Evolutionary conservation across 2,329 filamentous ascomycete genomes (phyloP).

Genomic region (Raffaelea ambrosiae): DNA sequence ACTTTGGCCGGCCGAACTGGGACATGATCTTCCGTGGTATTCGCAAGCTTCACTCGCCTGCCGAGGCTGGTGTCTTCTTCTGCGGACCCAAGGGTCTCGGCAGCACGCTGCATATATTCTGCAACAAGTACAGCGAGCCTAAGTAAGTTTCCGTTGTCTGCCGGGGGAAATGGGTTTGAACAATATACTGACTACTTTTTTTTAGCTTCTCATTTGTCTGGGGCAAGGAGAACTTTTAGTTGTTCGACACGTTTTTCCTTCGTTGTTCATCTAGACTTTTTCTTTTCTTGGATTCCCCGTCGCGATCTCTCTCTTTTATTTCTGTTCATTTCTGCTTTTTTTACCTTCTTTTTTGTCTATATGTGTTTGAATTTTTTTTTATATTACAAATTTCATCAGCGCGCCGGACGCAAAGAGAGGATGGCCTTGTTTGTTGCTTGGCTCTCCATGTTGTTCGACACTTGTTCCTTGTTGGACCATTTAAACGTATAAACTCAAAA

Average conservation of each 20-base stretch:
- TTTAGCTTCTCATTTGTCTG: constrained; percentile 56
- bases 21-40: constrained; percentile 83
- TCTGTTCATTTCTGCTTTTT: background rate
- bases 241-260: background rate
- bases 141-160: constrained; percentile 49
- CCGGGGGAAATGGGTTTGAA: too few species aligned
- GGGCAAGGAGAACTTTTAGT: constrained; percentile 62
- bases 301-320: too few species aligned
- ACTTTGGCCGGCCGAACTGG: constrained; percentile 83
- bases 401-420: constrained; percentile 11
- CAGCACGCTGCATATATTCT: constrained; percentile 70
- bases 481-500: too few species aligned
- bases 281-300: constrained; percentile 9
- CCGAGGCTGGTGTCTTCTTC: constrained; percentile 74
- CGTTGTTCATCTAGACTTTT: constrained; percentile 7
- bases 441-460: too few species aligned
- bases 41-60: constrained; percentile 65
- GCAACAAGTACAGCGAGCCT: constrained; percentile 81
- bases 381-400: constrained; percentile 5
- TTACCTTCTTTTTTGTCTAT: constrained; percentile 1
- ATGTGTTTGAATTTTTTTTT: background rate
- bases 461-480: too few species aligned
- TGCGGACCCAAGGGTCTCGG: constrained; percentile 76
- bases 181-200: constrained; percentile 9
- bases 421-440: too few species aligned